Evolutionary conservation across 2,329 filamentous ascomycete genomes (phyloP).

Genomic region (Colletotrichum australisinense): DNA sequence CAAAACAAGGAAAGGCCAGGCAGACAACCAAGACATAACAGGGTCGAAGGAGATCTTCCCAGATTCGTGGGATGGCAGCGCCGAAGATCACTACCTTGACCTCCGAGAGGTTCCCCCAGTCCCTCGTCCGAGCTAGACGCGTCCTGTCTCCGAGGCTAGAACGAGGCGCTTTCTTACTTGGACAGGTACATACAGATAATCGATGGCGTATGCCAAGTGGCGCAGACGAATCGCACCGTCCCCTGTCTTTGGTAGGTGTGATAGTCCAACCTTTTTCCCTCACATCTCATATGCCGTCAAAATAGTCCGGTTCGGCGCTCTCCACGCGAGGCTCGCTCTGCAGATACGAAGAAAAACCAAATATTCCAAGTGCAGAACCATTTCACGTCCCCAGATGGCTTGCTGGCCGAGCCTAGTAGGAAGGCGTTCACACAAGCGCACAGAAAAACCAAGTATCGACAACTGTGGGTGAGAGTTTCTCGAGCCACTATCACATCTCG

Average conservation of each 20-base stretch:
- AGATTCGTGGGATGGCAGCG: constrained; percentile 8
- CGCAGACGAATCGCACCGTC: background rate
- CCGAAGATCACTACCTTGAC: background rate
- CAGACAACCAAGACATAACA: constrained; percentile 15
- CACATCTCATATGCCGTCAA: background rate
- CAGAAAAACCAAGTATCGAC: constrained; percentile 9
- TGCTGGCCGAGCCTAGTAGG: background rate
- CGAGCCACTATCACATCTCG: background rate
- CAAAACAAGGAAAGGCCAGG: constrained; percentile 7
- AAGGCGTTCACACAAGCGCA: background rate
- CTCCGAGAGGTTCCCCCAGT: background rate
- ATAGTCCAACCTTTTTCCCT: background rate
- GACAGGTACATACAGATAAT: background rate
- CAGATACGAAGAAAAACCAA: constrained; percentile 27
- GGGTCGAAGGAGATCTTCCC: constrained; percentile 22
- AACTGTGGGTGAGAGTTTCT: background rate
- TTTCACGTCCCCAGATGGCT: background rate
- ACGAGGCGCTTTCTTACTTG: background rate
- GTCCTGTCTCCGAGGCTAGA: background rate
- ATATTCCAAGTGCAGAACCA: background rate
- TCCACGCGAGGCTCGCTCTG: constrained; percentile 13
- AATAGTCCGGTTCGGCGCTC: background rate
- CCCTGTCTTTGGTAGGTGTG: background rate
- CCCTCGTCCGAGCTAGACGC: background rate
- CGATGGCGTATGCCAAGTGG: constrained; percentile 1